Base-by-base conservation (phyloP, 768 basidiomycete species). In the Crepidotus variabilis region DNA sequence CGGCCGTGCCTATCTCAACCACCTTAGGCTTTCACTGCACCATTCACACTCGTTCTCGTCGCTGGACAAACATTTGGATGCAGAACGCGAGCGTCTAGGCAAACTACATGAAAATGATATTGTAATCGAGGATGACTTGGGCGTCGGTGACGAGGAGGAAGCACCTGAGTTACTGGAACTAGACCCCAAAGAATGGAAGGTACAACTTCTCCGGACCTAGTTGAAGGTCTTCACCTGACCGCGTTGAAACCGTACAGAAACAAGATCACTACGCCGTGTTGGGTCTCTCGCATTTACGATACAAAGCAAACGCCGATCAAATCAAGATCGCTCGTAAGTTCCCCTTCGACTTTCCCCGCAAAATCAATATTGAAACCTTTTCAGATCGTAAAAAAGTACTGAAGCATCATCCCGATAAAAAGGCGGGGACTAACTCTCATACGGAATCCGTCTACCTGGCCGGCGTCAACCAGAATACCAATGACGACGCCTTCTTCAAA, bases 141-240 rank as follows among this genome's bases (percentile, higher is more conserved):
- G 94, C 24, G 88, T 98, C 6, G 95, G 94, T 1, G 90, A 93
- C 57, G 97, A 98, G 73, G 78, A 85, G 60, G 96, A 98, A 76
- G 71, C 81, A 18, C 75, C 79, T 2, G 86, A 86, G 21, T 63
- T 94, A 49, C 70, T 94, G 39, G 69, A 75, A 47, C 76, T 86
- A n/a, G 96, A 99, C 76, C 92, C 96, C 6, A 98, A 98, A 73
- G 94, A 96, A 68, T 98, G 97, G 96, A 99, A 98, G 83, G 92
- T 90, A 60, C 43, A 57, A 59, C 45, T 1, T 28, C 22, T 55
- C 3, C 28, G 28, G 8, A 28, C 28, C 3, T 28, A 28, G 28
- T 28, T 28, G 28, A 28, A 28, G 28, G 11, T 4, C 39, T 16
- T 14, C 39, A 16, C 39, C 39, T 43, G 39, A 16, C 39, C 18